Percentiles rank a stretch among this genome's conserved stretches.
Conservation (phyloP, 2,329 filamentous ascomycete species). For the Cytospora mali region DNA sequence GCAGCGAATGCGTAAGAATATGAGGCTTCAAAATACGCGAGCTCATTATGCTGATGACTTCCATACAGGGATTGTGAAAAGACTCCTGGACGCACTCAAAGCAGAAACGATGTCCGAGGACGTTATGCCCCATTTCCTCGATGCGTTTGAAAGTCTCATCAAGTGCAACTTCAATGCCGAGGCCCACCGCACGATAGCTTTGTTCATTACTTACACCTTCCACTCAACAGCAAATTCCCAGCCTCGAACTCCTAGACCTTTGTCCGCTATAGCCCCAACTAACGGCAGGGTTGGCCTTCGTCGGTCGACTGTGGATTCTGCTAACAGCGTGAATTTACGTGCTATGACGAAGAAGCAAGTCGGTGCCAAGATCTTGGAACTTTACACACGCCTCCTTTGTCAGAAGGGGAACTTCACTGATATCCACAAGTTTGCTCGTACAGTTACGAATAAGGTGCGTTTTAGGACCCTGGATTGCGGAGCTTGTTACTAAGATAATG, state of each 20-base stretch:
- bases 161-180: slow-evolving; percentile 81
- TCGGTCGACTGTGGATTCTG: slow-evolving; percentile 38
- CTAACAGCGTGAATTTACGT: slow-evolving; percentile 28
- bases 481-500: slow-evolving; percentile 5
- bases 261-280: slow-evolving; percentile 37
- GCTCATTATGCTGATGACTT: slow-evolving; percentile 27
- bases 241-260: slow-evolving; percentile 54
- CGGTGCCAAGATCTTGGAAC: slow-evolving; percentile 72
- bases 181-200: slow-evolving; percentile 80
- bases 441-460: slow-evolving; percentile 89
- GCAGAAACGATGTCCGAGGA: slow-evolving; percentile 74
- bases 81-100: slow-evolving; percentile 87
- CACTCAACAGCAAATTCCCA: slow-evolving; percentile 59
- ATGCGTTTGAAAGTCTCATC: slow-evolving; percentile 77
- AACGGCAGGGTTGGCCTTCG: slow-evolving; percentile 41
- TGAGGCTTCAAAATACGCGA: slow-evolving; percentile 26
- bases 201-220: slow-evolving; percentile 92
- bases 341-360: slow-evolving; percentile 68
- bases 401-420: slow-evolving; percentile 67
- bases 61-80: slow-evolving; percentile 77
- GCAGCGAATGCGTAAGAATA: slow-evolving; percentile 79
- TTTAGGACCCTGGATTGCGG: slow-evolving; percentile 9
- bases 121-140: slow-evolving; percentile 74
- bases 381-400: slow-evolving; percentile 79
- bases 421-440: slow-evolving; percentile 86